Conservation (phyloP, 441 rosid genomes). For the Aquilaria agallochum region DNA sequence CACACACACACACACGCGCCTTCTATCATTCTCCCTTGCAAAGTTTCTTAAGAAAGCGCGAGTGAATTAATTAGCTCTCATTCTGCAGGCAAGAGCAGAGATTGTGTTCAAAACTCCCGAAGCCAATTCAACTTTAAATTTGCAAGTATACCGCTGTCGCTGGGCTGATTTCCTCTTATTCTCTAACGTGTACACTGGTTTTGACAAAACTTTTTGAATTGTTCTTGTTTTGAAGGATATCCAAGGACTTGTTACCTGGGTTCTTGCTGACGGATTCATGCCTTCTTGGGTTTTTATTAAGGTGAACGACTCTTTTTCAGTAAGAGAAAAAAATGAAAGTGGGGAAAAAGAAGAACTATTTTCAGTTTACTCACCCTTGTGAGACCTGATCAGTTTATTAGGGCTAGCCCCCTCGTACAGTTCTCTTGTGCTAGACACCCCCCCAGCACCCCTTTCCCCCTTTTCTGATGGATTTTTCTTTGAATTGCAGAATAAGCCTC, state of each 20-base stretch:
- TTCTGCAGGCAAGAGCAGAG: slow-evolving; percentile 80
- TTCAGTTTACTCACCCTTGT: too few relatives aligned
- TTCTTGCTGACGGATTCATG: slow-evolving; percentile 87
- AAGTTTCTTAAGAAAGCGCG: background rate
- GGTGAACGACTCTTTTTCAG: slow-evolving; percentile 30
- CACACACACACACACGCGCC: background rate
- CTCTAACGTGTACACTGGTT: background rate
- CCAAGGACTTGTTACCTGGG: slow-evolving; percentile 97
- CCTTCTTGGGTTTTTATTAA: slow-evolving; percentile 94
- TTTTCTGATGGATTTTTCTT: slow-evolving; percentile 12
- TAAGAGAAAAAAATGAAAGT: background rate
- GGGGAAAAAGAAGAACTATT: too few relatives aligned
- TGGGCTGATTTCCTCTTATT: background rate
- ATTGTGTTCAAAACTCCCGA: slow-evolving; percentile 64
- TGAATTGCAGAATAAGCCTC: slow-evolving; percentile 83
- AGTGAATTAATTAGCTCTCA: slow-evolving; percentile 8
- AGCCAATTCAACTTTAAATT: slow-evolving; percentile 51
- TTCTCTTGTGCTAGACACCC: background rate
- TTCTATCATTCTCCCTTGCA: background rate
- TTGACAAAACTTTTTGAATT: background rate
- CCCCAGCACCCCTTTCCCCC: background rate
- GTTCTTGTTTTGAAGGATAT: slow-evolving; percentile 56
- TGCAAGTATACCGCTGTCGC: slow-evolving; percentile 44
- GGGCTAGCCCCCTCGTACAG: background rate
- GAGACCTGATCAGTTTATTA: too few relatives aligned